phyloP scores from a whole-genome alignment of 2,329 filamentous ascomycete species.

The Pseudopithomyces chartarum region DNA sequence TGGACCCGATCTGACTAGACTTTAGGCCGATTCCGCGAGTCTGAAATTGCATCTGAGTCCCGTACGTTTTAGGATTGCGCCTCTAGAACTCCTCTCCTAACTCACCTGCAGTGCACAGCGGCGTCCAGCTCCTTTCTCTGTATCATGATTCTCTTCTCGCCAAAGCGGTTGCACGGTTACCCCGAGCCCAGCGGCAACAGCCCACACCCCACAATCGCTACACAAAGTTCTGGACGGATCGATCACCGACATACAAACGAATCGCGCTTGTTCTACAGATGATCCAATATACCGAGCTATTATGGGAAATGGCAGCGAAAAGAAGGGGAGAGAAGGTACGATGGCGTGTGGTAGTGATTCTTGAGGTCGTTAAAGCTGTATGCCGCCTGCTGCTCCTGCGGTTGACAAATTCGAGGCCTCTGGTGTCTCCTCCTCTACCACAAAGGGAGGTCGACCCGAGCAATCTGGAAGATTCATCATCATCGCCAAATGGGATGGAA shows the following conservation, averaged over 20 bases:
- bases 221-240: conserved; percentile 66
- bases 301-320: conserved; percentile 98
- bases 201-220: conserved; percentile 66
- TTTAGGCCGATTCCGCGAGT: conserved; percentile 82
- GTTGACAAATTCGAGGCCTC: conserved; percentile 79
- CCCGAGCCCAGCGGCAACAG: conserved; percentile 55
- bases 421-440: conserved; percentile 83
- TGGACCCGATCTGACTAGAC: conserved; percentile 20
- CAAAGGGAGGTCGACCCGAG: conserved; percentile 80
- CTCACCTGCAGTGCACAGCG: conserved; percentile 68
- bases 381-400: conserved; percentile 81
- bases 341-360: conserved; percentile 84
- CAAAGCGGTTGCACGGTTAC: conserved; percentile 63
- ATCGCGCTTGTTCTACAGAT: conserved; percentile 84
- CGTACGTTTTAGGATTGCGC: conserved; percentile 50
- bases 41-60: conserved; percentile 92
- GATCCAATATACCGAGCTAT: conserved; percentile 89
- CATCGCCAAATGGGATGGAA: conserved; percentile 54
- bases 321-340: conserved; percentile 77
- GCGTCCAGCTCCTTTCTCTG: conserved; percentile 85
- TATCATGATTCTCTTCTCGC: conserved; percentile 91
- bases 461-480: conserved; percentile 57
- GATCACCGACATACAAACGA: conserved; percentile 74
- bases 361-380: conserved; percentile 85
- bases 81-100: conserved; percentile 23